These are phyloP conservation scores for Friedmanniomyces endolithicus DNA, from an alignment of 495 filamentous ascomycete species.

Conservation along the genomic window DNA sequence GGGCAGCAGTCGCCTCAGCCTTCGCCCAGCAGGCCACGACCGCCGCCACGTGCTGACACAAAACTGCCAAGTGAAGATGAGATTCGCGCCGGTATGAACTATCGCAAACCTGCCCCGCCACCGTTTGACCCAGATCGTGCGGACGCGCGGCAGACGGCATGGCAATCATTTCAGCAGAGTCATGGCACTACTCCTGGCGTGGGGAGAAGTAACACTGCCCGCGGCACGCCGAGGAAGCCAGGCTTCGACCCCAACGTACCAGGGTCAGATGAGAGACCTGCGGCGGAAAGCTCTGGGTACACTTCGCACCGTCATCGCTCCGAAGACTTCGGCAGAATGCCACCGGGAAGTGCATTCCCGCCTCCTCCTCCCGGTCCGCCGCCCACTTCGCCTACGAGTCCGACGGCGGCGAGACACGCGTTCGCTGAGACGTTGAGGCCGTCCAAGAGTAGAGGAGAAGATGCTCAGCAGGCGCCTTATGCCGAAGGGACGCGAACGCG, in stretches of 20 bases:
- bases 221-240: constrained; percentile 30
- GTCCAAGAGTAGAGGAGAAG: constrained; percentile 25
- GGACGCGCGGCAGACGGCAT: constrained; percentile 7
- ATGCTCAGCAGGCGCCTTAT: constrained; percentile 18
- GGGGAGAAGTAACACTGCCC: constrained; percentile 33
- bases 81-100: constrained; percentile 18
- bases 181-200: constrained; percentile 23
- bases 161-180: constrained; percentile 10
- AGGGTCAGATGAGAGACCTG: constrained; percentile 24
- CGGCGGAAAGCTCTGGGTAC: background rate
- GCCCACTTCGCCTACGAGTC: constrained; percentile 15
- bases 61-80: constrained; percentile 18
- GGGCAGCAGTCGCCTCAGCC: background rate
- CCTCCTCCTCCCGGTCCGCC: constrained; percentile 22
- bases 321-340: constrained; percentile 8
- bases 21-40: constrained; percentile 1
- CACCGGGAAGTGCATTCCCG: constrained; percentile 1
- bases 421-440: constrained; percentile 37
- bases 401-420: constrained; percentile 21
- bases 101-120: constrained; percentile 1
- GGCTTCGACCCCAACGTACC: constrained; percentile 30
- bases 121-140: background rate
- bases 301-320: constrained; percentile 8
- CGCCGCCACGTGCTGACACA: constrained; percentile 14
- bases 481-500: constrained; percentile 41